Evolutionary conservation across 2,329 filamentous ascomycete genomes (phyloP), one percentile per base, ranked within the genome.

Genomic region (Penicillium occitanis): DNA sequence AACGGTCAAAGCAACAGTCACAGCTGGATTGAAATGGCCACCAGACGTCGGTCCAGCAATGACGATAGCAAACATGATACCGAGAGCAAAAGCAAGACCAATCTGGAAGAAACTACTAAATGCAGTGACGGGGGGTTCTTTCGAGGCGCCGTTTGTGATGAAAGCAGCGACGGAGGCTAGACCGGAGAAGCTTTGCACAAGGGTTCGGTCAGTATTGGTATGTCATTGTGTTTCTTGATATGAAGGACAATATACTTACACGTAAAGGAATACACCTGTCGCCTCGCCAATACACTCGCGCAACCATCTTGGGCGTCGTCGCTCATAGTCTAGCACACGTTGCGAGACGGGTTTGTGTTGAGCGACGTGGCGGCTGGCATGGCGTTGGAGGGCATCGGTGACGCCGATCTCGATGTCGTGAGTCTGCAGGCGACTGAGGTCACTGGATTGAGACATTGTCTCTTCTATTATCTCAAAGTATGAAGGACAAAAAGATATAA

Each of bases 21-120:
- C 79, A 14, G 80, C 82, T 3, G 84, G 84, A 69, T 86, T 85
- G 71, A 86, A 85, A 69, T 86, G 84, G 0, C 83, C 85, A 65
- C 86, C 85, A 5, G 81, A 84, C 1, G 81, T 84, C 1, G 84
- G 76, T 5, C 79, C 85, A 69, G 84, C 86, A 42, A 81, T 83
- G 64, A 87, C 86, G 73, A 87, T 86, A 53, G 85, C 85, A 69
- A 87, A 85, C 14, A 84, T 83, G 70, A 87, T 86, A 3, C 86
- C 85, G 17, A 87, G 72, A 5, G 83, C 84, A 71, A 85, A 87
- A 2, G 83, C 84, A 73, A 79, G 83, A 19, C 85, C 85, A 64
- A 87, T 83, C 68, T 85, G 82, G 70, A 87, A 84, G 35, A 87
- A 69, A 69, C 79, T 83, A n/a, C 85, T 83, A 66, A 81, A 84